These are phyloP conservation scores for Huntiella abstrusa DNA, from an alignment of 2,329 filamentous ascomycete species.

Conservation along the genomic window DNA sequence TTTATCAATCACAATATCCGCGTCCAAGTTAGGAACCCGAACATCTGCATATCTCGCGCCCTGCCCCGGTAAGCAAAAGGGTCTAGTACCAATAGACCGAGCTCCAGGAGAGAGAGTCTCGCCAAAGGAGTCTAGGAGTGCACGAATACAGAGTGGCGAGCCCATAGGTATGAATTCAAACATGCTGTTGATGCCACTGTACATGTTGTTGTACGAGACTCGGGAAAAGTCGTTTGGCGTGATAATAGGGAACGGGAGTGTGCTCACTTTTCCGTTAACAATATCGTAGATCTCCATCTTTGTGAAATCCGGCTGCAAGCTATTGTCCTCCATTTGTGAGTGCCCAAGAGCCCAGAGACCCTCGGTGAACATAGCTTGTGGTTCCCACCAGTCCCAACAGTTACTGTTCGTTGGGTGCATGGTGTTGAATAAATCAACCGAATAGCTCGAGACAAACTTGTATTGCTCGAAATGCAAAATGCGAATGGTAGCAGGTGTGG, in stretches of 20 bases:
- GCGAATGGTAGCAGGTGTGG: not conserved
- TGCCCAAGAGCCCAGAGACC: slow-evolving; percentile 1
- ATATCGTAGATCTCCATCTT: not conserved
- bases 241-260: not conserved
- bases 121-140: not conserved
- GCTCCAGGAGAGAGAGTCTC: not conserved
- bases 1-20: too few relatives aligned
- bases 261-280: not conserved
- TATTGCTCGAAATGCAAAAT: not conserved
- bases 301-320: too few relatives aligned
- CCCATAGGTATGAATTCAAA: slow-evolving; percentile 2
- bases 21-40: not conserved
- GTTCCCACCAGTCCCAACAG: not conserved
- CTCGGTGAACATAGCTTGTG: not conserved
- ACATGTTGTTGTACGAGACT: not conserved
- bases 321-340: too few relatives aligned
- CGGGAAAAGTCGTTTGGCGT: too few relatives aligned
- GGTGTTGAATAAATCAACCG: not conserved
- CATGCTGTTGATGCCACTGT: not conserved
- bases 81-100: not conserved
- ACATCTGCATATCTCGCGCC: not conserved
- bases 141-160: not conserved
- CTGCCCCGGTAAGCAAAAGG: not conserved
- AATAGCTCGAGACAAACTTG: not conserved
- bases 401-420: not conserved